Evolutionary conservation across 2,329 filamentous ascomycete species (phyloP).

Genomic region (Amauroascus niger): DNA sequence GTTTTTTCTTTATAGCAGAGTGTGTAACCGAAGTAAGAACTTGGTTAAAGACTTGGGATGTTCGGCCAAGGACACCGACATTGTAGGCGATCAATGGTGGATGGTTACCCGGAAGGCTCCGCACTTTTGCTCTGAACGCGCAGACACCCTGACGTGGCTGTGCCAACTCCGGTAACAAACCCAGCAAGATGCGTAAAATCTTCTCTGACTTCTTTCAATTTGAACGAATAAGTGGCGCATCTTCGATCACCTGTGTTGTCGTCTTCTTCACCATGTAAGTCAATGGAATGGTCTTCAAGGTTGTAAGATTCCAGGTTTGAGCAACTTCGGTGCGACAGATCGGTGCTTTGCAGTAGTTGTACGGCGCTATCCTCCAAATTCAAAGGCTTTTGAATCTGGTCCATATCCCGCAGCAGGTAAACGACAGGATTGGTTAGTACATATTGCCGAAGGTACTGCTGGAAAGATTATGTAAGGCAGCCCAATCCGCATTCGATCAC

Average conservation of each 20-base stretch:
- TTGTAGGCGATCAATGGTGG: slow-evolving; percentile 56
- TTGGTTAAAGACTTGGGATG: slow-evolving; percentile 58
- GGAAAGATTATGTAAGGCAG: slow-evolving; percentile 56
- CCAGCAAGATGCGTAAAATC: slow-evolving; percentile 48
- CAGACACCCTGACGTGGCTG: slow-evolving; percentile 32
- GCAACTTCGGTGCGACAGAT: slow-evolving; percentile 51
- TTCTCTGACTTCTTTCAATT: slow-evolving; percentile 2
- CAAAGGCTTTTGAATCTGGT: slow-evolving; percentile 56
- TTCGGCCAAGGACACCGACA: slow-evolving; percentile 52
- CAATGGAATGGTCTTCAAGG: slow-evolving; percentile 27
- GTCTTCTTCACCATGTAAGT: background rate
- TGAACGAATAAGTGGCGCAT: slow-evolving; percentile 1
- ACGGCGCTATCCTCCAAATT: slow-evolving; percentile 47
- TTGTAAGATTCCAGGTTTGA: slow-evolving; percentile 72
- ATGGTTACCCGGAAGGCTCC: slow-evolving; percentile 30
- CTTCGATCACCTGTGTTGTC: background rate
- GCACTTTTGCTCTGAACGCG: slow-evolving; percentile 39
- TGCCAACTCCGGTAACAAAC: slow-evolving; percentile 39
- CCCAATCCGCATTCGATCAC: slow-evolving; percentile 63
- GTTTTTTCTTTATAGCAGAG: slow-evolving; percentile 34
- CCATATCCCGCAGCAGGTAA: slow-evolving; percentile 56
- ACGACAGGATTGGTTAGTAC: slow-evolving; percentile 59
- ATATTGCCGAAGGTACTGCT: slow-evolving; percentile 52
- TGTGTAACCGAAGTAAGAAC: slow-evolving; percentile 54
- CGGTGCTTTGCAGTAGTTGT: slow-evolving; percentile 46